Evolutionary conservation across 2,329 filamentous ascomycete genomes (phyloP).

Genomic region (Aspergillus glaucus): DNA sequence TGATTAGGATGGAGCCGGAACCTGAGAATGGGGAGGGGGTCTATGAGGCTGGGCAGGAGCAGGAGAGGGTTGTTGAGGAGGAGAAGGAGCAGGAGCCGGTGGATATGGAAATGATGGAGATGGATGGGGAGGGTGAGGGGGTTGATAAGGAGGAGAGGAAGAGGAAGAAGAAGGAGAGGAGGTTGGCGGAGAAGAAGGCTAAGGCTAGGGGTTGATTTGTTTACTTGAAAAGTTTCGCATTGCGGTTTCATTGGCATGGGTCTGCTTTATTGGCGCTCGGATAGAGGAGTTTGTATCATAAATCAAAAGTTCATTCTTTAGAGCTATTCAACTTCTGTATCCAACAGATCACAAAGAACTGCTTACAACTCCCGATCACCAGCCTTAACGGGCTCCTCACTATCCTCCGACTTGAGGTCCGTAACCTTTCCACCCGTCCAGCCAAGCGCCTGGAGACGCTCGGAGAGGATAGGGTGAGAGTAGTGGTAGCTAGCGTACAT

Average conservation of each 20-base stretch:
- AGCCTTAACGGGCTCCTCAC: constrained; percentile 59
- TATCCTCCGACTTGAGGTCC: constrained; percentile 47
- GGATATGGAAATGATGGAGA: constrained; percentile 6
- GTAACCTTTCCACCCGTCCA: constrained; percentile 62
- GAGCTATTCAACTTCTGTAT: neutral
- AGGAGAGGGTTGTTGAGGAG: constrained; percentile 32
- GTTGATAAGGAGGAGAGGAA: constrained; percentile 50
- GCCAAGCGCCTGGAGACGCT: constrained; percentile 82
- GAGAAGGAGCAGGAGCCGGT: constrained; percentile 3
- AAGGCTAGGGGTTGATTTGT: constrained; percentile 27
- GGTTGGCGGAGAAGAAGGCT: constrained; percentile 39
- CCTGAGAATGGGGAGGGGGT: constrained; percentile 23
- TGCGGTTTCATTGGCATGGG: too few relatives aligned
- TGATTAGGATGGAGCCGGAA: constrained; percentile 29
- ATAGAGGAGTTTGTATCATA: neutral
- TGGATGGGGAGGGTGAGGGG: constrained; percentile 12
- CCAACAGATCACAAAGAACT: constrained; percentile 4
- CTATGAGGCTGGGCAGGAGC: constrained; percentile 33
- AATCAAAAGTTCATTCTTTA: constrained; percentile 7
- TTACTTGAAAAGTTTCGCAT: constrained; percentile 9
- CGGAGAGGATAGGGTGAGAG: constrained; percentile 91
- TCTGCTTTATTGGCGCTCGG: too few relatives aligned
- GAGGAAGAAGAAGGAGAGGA: constrained; percentile 50
- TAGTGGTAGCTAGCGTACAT: constrained; percentile 98
- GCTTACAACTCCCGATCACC: constrained; percentile 68